Percentiles rank a stretch among this genome's conserved stretches.
phyloP scores from a whole-genome alignment of 192 early-diverging fungal species.

The Pilobolus umbonatus region DNA sequence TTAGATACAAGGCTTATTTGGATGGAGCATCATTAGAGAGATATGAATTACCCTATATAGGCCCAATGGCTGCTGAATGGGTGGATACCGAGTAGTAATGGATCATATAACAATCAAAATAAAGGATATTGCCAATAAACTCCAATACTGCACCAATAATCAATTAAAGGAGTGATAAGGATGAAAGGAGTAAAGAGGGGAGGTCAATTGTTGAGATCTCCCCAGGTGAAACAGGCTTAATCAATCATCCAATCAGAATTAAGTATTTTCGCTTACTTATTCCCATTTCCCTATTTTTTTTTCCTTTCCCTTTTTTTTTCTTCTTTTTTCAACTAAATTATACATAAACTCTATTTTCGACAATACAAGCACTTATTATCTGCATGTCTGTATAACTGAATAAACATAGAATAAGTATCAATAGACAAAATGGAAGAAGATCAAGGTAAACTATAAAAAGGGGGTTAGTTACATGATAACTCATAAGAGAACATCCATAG shows the following conservation, averaged over 20 bases:
- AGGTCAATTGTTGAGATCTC: too few relatives aligned
- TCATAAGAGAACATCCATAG: slow-evolving; percentile 13
- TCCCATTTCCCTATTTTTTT: background rate
- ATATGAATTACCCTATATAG: slow-evolving; percentile 65
- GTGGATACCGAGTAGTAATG: slow-evolving; percentile 63
- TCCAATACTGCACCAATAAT: too few relatives aligned
- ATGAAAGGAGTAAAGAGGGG: too few relatives aligned
- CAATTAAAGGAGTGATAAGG: too few relatives aligned
- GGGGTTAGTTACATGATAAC: background rate
- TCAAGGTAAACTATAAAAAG: slow-evolving; percentile 10
- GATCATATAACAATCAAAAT: too few relatives aligned
- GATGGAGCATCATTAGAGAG: slow-evolving; percentile 68
- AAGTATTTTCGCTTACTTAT: too few relatives aligned
- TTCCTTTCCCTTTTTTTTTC: background rate
- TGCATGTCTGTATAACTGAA: background rate
- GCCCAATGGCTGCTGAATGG: slow-evolving; percentile 56
- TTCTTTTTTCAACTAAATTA: background rate
- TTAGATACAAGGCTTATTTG: slow-evolving; percentile 63
- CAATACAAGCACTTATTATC: background rate
- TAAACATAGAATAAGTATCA: background rate
- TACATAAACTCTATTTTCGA: too few relatives aligned
- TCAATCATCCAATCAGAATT: too few relatives aligned
- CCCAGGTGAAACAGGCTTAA: too few relatives aligned
- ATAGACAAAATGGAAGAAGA: slow-evolving; percentile 14
- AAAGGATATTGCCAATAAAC: too few relatives aligned